A percentile compares a stretch with the other conserved stretches of the same genome.
Evolutionary conservation across 331 rosid species (phyloP).

Genomic region (Stylosanthes scabra): DNA sequence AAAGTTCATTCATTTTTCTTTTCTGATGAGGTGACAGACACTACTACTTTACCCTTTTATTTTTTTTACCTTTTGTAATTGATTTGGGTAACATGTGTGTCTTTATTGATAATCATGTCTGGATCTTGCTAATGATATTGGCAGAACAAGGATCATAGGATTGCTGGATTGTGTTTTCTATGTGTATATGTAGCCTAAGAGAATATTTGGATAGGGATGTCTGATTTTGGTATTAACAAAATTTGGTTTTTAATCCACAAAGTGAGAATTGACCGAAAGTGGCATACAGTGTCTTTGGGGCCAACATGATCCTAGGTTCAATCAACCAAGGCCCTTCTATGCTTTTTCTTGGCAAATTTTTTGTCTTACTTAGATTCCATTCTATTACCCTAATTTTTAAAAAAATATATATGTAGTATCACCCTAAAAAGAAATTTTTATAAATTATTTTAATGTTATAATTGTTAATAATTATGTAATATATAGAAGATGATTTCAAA

Average conservation of each 20-base stretch:
- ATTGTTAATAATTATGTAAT: too few relatives aligned
- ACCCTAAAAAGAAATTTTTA: too few relatives aligned
- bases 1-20: slow-evolving; percentile 32
- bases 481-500: too few relatives aligned
- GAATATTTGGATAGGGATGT: not conserved
- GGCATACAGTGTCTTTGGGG: not conserved
- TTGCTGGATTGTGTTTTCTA: slow-evolving; percentile 16
- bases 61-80: slow-evolving; percentile 30
- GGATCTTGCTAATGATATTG: slow-evolving; percentile 29
- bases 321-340: not conserved
- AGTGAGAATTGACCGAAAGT: not conserved
- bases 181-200: not conserved
- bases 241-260: slow-evolving; percentile 1
- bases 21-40: slow-evolving; percentile 13
- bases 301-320: not conserved
- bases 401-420: too few relatives aligned
- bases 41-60: not conserved
- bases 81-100: slow-evolving; percentile 27
- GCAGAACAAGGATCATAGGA: slow-evolving; percentile 13
- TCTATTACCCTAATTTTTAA: too few relatives aligned
- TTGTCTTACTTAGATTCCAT: not conserved
- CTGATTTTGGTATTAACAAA: not conserved
- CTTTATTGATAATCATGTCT: slow-evolving; percentile 35
- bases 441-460: too few relatives aligned
- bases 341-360: not conserved